Evolutionary conservation across 2,329 filamentous ascomycete species (phyloP).

Genomic region (Trichoderma koningii): DNA sequence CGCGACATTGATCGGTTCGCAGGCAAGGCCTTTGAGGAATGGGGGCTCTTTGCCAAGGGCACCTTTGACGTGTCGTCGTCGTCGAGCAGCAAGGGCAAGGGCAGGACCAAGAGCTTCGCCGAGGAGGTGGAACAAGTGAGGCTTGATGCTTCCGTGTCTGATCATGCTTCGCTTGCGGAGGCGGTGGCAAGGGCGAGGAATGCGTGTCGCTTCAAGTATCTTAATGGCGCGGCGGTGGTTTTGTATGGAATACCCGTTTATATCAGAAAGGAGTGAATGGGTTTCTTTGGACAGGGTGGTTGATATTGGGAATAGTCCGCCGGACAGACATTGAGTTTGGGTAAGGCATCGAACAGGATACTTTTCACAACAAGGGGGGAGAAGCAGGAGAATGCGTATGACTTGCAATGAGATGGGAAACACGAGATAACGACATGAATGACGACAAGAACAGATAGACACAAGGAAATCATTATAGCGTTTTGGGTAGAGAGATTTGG

Average conservation of each 20-base stretch:
- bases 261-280: constrained; percentile 47
- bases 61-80: constrained; percentile 40
- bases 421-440: too few species aligned
- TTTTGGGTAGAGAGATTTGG: neutral
- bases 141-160: constrained; percentile 31
- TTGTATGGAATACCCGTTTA: constrained; percentile 96
- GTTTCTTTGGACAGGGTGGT: neutral
- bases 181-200: constrained; percentile 74
- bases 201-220: constrained; percentile 83
- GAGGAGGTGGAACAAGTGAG: constrained; percentile 26
- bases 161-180: constrained; percentile 64
- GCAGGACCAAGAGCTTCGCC: constrained; percentile 35
- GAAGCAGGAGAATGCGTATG: too few species aligned
- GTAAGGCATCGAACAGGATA: too few species aligned
- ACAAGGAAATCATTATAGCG: too few species aligned
- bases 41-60: constrained; percentile 69
- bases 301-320: neutral
- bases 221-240: constrained; percentile 91
- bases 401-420: too few species aligned
- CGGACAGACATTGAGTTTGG: neutral
- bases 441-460: too few species aligned
- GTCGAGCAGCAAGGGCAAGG: constrained; percentile 32
- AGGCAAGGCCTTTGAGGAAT: constrained; percentile 74
- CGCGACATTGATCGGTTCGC: constrained; percentile 95
- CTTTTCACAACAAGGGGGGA: too few species aligned